phyloP scores from a whole-genome alignment of 257 asterid species.

The Jasminum sambac region DNA sequence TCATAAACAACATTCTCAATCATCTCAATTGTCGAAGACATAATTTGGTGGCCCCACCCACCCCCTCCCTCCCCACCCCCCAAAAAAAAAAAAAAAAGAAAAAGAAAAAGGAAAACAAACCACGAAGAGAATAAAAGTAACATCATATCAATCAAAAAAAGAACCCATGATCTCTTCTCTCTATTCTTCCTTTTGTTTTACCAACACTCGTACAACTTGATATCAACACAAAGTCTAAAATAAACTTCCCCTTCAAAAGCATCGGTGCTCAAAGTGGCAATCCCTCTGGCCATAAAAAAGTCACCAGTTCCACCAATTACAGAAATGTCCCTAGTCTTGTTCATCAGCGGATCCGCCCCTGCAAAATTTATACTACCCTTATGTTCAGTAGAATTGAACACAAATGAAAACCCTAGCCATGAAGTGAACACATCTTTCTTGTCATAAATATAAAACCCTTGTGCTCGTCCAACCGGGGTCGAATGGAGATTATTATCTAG shows the following conservation, averaged over 20 bases:
- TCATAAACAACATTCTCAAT: too few relatives aligned
- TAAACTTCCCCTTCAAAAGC: slow-evolving; percentile 16
- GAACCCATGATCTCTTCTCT: too few relatives aligned
- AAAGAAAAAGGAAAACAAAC: too few relatives aligned
- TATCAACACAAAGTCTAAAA: slow-evolving; percentile 1
- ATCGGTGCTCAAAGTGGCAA: slow-evolving; percentile 8
- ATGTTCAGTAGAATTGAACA: slow-evolving; percentile 6
- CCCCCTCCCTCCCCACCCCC: too few relatives aligned
- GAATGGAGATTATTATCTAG: slow-evolving; percentile 11
- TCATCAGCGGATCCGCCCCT: slow-evolving; percentile 9
- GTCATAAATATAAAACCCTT: slow-evolving; percentile 5
- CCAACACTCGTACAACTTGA: slow-evolving; percentile 12
- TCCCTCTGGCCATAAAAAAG: slow-evolving; percentile 16
- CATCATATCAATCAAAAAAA: too few relatives aligned
- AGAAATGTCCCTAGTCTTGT: slow-evolving; percentile 12
- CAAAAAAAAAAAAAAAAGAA: too few relatives aligned
- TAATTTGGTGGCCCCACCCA: too few relatives aligned
- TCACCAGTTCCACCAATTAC: slow-evolving; percentile 20
- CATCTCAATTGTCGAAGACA: too few relatives aligned
- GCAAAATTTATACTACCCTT: slow-evolving; percentile 5
- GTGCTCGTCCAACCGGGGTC: background rate
- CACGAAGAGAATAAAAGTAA: too few relatives aligned
- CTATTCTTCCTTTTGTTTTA: background rate
- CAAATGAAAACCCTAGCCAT: slow-evolving; percentile 9
- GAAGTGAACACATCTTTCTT: background rate